phyloP scores from a whole-genome alignment of 345 rosid genomes.

The Capsella bursapastoris region DNA sequence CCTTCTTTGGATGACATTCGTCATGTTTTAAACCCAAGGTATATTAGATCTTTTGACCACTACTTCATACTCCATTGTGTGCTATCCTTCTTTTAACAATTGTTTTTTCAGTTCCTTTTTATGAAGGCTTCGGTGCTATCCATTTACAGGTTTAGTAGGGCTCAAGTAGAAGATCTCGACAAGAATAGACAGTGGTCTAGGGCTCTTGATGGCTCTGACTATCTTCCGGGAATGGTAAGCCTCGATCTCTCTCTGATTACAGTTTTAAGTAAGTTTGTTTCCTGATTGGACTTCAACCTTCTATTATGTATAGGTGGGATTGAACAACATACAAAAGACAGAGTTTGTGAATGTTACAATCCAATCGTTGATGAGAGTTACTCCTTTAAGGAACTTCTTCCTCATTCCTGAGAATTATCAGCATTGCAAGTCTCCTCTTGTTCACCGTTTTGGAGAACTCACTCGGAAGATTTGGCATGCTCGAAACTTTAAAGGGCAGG shows the following conservation, averaged over 20 bases:
- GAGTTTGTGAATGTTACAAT: conserved; percentile 98
- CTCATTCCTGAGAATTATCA: conserved; percentile 91
- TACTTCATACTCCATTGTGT: not conserved
- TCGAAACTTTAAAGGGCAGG: conserved; percentile 98
- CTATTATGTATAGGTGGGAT: conserved; percentile 69
- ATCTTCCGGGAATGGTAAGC: conserved; percentile 95
- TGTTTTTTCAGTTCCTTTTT: conserved; percentile 22
- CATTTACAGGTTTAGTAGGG: conserved; percentile 69
- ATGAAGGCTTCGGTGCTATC: conserved; percentile 34
- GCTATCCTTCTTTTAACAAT: not conserved
- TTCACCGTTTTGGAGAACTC: conserved; percentile 94
- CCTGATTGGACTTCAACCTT: conserved; percentile 6
- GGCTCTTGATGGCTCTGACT: conserved; percentile 98
- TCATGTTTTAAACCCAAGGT: conserved; percentile 95
- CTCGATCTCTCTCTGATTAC: not conserved
- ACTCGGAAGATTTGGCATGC: conserved; percentile 97
- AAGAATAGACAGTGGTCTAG: conserved; percentile 93
- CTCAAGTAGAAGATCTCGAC: conserved; percentile 88
- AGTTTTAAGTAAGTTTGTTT: conserved; percentile 4
- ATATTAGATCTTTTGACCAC: not conserved
- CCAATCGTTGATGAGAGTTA: conserved; percentile 93
- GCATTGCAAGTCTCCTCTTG: conserved; percentile 80
- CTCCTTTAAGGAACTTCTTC: conserved; percentile 88
- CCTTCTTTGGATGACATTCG: conserved; percentile 96
- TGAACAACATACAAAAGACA: conserved; percentile 92